These are phyloP conservation scores for Climacium dendroides DNA, from an alignment of 225 moss, liverwort and hornwort species.

Conservation along the genomic window DNA sequence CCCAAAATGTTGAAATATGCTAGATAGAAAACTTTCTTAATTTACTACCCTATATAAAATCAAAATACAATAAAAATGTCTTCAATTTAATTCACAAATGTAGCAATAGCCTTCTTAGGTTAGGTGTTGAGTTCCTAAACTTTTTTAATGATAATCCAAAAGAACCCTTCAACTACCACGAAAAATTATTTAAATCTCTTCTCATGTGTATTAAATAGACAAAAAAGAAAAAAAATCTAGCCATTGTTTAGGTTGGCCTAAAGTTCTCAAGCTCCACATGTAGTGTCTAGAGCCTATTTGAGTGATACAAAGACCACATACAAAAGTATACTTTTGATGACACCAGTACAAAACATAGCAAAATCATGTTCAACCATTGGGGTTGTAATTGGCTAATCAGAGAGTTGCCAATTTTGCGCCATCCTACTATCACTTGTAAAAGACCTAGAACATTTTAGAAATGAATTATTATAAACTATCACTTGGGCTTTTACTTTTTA, in stretches of 20 bases:
- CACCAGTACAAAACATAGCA: neutral
- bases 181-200: neutral
- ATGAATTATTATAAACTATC: neutral
- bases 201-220: neutral
- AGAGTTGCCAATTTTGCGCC: neutral
- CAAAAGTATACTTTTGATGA: neutral
- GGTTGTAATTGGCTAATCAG: neutral
- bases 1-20: no score
- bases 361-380: accelerated
- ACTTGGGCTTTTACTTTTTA: neutral
- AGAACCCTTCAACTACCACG: accelerated
- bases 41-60: no score
- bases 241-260: neutral
- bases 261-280: neutral
- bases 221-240: neutral
- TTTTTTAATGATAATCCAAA: no score
- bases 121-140: neutral
- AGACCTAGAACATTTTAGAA: accelerated
- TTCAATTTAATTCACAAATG: no score
- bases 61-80: no score
- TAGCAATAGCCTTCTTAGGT: no score
- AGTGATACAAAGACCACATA: neutral
- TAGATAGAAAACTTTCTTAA: no score
- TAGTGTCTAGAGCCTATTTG: neutral
- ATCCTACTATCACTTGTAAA: neutral